phyloP scores from a whole-genome alignment of 768 basidiomycete species.

The Hortiboletus campestris region DNA sequence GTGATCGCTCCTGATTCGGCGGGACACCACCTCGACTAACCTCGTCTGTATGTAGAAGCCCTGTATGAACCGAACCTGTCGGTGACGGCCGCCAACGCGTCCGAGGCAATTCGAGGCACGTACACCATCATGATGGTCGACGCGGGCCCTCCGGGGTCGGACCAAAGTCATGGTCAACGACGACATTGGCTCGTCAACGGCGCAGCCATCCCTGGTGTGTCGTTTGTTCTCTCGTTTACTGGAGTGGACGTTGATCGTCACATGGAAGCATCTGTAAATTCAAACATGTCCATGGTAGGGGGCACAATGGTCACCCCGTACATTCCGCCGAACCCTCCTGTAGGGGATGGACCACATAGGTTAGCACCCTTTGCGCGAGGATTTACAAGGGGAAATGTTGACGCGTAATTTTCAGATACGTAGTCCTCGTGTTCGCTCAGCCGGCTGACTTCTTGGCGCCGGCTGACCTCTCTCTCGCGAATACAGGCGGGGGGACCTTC shows the following conservation, averaged over 20 bases:
- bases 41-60: conserved; percentile 45
- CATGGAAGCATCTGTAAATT: conserved; percentile 22
- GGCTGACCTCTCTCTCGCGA: conserved; percentile 47
- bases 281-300: conserved; percentile 41
- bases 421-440: conserved; percentile 63
- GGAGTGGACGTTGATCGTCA: neutral
- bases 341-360: conserved; percentile 75
- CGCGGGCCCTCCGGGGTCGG: conserved; percentile 62
- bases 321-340: conserved; percentile 67
- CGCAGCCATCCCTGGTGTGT: conserved; percentile 47
- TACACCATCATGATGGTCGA: conserved; percentile 79
- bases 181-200: conserved; percentile 82
- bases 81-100: conserved; percentile 49
- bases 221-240: neutral
- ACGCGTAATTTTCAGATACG: conserved; percentile 49
- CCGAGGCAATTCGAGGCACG: conserved; percentile 43
- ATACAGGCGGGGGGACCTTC: conserved; percentile 52
- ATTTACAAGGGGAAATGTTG: neutral
- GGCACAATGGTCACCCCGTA: conserved; percentile 59
- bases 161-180: conserved; percentile 57
- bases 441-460: conserved; percentile 63
- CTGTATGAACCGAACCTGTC: conserved; percentile 51
- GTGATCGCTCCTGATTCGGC: conserved; percentile 23
- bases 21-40: neutral
- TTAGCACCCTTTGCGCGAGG: conserved; percentile 24